Percentiles rank a stretch among this genome's conserved stretches.
phyloP scores from a whole-genome alignment of 2,329 filamentous ascomycete genomes.

The Aspergillus aculeatinus region DNA sequence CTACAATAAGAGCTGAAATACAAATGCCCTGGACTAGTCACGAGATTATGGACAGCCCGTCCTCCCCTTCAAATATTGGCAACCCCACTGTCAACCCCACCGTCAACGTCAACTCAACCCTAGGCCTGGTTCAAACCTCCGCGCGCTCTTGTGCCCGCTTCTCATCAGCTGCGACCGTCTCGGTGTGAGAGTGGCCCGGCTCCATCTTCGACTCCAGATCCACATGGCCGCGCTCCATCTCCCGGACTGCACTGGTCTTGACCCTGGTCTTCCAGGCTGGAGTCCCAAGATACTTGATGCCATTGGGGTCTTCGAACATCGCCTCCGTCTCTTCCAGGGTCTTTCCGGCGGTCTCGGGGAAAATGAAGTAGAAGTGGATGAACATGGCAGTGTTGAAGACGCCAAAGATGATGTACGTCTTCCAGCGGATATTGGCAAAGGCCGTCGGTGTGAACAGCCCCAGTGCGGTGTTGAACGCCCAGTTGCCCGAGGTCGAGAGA shows the following conservation, averaged over 20 bases:
- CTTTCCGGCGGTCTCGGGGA: conserved; percentile 69
- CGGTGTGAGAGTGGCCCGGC: not conserved
- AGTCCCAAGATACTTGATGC: conserved; percentile 29
- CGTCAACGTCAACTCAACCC: too few species aligned
- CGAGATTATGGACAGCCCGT: too few species aligned
- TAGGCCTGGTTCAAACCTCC: too few species aligned
- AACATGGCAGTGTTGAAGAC: conserved; percentile 66
- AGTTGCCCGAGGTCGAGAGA: conserved; percentile 58
- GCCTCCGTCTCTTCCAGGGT: conserved; percentile 74
- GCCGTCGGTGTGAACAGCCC: conserved; percentile 52
- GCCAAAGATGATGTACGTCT: conserved; percentile 70
- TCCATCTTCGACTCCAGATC: not conserved
- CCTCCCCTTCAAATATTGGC: too few species aligned
- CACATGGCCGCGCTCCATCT: conserved; percentile 3
- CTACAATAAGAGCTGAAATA: too few species aligned
- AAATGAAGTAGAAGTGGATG: conserved; percentile 64
- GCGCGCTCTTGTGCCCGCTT: too few species aligned
- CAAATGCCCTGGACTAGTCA: too few species aligned
- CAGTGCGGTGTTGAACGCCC: conserved; percentile 54
- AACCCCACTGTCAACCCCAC: too few species aligned
- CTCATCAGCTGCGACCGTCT: too few species aligned
- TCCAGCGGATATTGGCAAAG: conserved; percentile 51
- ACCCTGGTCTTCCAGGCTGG: conserved; percentile 43
- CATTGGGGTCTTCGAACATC: conserved; percentile 56
- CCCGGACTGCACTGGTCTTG: conserved; percentile 17